phyloP scores from a whole-genome alignment of 2,329 filamentous ascomycete species.

The Paraconiothyrium brasiliense region DNA sequence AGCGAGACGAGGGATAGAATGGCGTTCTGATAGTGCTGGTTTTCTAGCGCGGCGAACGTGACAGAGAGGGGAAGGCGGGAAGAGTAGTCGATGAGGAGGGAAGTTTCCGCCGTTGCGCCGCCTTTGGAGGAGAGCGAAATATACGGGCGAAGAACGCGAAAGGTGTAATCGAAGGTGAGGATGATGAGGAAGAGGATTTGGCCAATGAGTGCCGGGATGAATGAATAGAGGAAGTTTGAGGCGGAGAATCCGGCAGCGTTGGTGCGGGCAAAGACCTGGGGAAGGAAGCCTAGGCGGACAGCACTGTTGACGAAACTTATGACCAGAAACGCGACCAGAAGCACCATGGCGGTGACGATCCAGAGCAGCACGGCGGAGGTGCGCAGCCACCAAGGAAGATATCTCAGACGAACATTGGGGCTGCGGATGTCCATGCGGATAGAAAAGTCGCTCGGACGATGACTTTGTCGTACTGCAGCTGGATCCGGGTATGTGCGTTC shows the following conservation, averaged over 20 bases:
- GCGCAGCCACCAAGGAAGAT: constrained; percentile 80
- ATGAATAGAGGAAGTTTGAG: constrained; percentile 87
- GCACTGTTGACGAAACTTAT: constrained; percentile 79
- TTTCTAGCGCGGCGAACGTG: constrained; percentile 65
- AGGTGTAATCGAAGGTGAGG: constrained; percentile 70
- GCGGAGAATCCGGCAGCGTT: constrained; percentile 75
- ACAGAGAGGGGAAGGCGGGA: constrained; percentile 70
- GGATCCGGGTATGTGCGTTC: constrained; percentile 32
- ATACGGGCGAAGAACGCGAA: constrained; percentile 76
- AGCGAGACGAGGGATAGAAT: constrained; percentile 67
- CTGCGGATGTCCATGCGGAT: constrained; percentile 63
- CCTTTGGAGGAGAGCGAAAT: constrained; percentile 67
- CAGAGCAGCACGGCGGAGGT: constrained; percentile 72
- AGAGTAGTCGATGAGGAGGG: constrained; percentile 75
- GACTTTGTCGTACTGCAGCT: constrained; percentile 18
- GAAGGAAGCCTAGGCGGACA: constrained; percentile 75
- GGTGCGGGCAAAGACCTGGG: constrained; percentile 70
- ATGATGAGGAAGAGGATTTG: constrained; percentile 73
- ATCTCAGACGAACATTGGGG: constrained; percentile 67
- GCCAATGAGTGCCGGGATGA: constrained; percentile 74
- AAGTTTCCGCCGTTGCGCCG: constrained; percentile 69
- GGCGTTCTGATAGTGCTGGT: constrained; percentile 73
- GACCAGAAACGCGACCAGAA: constrained; percentile 66
- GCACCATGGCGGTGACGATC: constrained; percentile 56
- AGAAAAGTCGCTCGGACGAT: constrained; percentile 50